Evolutionary conservation across 371 early-diverging fungal genomes (phyloP).

Genomic region (Syncephalastrum sp.): DNA sequence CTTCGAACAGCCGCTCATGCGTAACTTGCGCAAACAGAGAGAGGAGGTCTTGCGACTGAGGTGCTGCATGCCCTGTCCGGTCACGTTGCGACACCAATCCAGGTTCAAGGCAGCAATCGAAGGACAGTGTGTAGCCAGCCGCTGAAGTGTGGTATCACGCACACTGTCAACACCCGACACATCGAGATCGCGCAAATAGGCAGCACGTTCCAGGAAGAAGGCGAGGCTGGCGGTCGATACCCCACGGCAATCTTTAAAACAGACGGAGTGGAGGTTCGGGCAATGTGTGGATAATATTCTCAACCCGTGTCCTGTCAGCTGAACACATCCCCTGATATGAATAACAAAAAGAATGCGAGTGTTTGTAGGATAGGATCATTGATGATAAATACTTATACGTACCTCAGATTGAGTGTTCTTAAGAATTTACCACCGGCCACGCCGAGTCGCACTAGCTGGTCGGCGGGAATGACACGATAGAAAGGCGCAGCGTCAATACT

Average conservation of each 20-base stretch:
- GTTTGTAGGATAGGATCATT: not conserved
- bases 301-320: constrained; percentile 51
- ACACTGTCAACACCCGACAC: constrained; percentile 48
- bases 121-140: constrained; percentile 28
- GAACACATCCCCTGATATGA: constrained; percentile 51
- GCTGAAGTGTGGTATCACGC: constrained; percentile 45
- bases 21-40: constrained; percentile 38
- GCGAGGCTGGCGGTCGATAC: constrained; percentile 49
- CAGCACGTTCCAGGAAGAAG: constrained; percentile 37
- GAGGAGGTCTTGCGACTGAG: constrained; percentile 7
- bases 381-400: constrained; percentile 3
- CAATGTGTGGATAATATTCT: constrained; percentile 49
- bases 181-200: constrained; percentile 39
- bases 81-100: constrained; percentile 57
- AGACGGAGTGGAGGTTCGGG: constrained; percentile 49
- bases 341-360: constrained; percentile 3
- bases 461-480: constrained; percentile 50
- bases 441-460: constrained; percentile 42
- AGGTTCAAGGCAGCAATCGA: constrained; percentile 46
- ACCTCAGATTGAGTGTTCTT: constrained; percentile 56
- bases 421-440: constrained; percentile 51
- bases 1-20: constrained; percentile 49
- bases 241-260: constrained; percentile 49
- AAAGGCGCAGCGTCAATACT: constrained; percentile 45
- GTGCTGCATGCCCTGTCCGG: constrained; percentile 37